These are phyloP conservation scores for Paratinospora sagittata DNA, from an alignment of 164 flowering plant genomes.

Conservation along the genomic window DNA sequence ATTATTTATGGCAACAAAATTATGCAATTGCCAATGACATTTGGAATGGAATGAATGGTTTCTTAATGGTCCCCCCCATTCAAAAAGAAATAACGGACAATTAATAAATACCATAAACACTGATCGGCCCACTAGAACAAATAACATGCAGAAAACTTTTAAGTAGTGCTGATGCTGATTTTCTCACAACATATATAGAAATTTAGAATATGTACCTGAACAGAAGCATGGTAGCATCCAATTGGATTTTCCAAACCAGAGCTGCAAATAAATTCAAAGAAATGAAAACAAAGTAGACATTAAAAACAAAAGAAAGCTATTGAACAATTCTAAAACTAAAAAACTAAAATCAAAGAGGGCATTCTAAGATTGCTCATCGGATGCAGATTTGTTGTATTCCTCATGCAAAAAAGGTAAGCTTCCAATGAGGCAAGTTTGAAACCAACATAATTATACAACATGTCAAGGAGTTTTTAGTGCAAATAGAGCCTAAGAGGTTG, in stretches of 20 bases:
- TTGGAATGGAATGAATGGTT: neutral
- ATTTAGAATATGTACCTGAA: slow-evolving; percentile 46
- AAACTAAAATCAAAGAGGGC: neutral
- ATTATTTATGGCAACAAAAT: neutral
- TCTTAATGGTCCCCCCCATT: neutral
- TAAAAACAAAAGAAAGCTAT: neutral
- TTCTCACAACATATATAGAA: neutral
- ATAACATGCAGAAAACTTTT: neutral
- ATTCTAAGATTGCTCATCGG: too few relatives aligned
- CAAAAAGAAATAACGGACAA: neutral
- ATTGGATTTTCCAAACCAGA: slow-evolving; percentile 47
- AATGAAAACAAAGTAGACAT: slow-evolving; percentile 1
- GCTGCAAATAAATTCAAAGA: slow-evolving; percentile 24
- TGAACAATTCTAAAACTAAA: neutral
- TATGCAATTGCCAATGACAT: neutral
- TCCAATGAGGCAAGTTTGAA: too few relatives aligned
- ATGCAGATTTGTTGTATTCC: too few relatives aligned
- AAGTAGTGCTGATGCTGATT: neutral
- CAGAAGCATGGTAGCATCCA: slow-evolving; percentile 58
- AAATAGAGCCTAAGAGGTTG: too few relatives aligned
- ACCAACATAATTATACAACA: too few relatives aligned
- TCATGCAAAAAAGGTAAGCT: too few relatives aligned
- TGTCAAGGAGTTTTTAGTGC: too few relatives aligned
- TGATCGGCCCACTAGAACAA: neutral
- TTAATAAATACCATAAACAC: neutral